Conservation (phyloP, 2,329 filamentous ascomycete genomes). For the Microthyrium microscopicum region DNA sequence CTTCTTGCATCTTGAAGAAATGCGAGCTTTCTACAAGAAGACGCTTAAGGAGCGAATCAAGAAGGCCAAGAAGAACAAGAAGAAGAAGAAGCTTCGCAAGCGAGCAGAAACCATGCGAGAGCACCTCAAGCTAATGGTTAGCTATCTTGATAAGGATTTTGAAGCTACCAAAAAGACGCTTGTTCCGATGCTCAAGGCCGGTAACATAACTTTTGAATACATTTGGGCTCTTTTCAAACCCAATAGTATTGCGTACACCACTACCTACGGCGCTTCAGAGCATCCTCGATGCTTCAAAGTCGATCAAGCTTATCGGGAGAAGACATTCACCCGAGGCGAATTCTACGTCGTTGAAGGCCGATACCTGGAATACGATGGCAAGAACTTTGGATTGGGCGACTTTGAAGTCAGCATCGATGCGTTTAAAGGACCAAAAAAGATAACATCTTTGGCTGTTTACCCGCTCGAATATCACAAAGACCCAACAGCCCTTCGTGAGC, state of each 20-base stretch:
- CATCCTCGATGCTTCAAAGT: conserved; percentile 73
- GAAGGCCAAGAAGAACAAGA: conserved; percentile 45
- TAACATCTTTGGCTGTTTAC: conserved; percentile 60
- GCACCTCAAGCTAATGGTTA: conserved; percentile 56
- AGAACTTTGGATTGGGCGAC: conserved; percentile 61
- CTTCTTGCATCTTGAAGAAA: conserved; percentile 56
- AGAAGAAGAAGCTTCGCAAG: conserved; percentile 44
- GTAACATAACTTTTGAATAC: conserved; percentile 75
- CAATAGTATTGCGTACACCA: conserved; percentile 59
- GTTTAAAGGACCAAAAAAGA: conserved; percentile 71
- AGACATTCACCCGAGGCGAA: conserved; percentile 51
- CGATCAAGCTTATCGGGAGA: conserved; percentile 56
- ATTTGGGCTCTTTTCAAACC: conserved; percentile 84
- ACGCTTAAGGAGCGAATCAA: conserved; percentile 43
- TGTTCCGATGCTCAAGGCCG: conserved; percentile 62
- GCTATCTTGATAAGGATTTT: conserved; percentile 71
- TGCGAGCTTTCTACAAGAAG: conserved; percentile 44
- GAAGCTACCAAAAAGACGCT: conserved; percentile 61
- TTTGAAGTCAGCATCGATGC: conserved; percentile 51
- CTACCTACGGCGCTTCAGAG: conserved; percentile 59
- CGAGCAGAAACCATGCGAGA: conserved; percentile 40
- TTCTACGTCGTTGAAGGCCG: conserved; percentile 62
- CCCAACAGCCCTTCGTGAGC: conserved; percentile 42
- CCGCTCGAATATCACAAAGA: conserved; percentile 69
- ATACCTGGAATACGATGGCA: conserved; percentile 81